Percentiles rank a stretch among this genome's conserved stretches.
Evolutionary conservation across 305 asterid genomes (phyloP).

Genomic region (Rubia balearica): DNA sequence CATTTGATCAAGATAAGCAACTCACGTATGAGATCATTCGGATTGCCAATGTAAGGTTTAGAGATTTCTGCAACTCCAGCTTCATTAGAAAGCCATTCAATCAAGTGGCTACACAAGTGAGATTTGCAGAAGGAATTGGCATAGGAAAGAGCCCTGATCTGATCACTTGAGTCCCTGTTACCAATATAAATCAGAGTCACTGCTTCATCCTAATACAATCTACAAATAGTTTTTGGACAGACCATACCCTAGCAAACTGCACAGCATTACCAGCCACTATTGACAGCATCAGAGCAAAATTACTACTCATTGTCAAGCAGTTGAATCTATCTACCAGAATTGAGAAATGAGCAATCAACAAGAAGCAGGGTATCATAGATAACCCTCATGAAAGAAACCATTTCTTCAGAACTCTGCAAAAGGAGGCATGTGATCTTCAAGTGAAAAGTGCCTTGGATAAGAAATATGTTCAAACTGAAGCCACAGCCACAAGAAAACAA

Average conservation of each 20-base stretch:
- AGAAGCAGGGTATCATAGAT: slow-evolving; percentile 57
- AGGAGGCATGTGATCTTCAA: slow-evolving; percentile 8
- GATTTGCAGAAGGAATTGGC: slow-evolving; percentile 49
- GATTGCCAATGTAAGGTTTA: slow-evolving; percentile 32
- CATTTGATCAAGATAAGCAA: slow-evolving; percentile 13
- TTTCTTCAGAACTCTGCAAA: slow-evolving; percentile 50
- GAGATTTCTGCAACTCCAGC: slow-evolving; percentile 28
- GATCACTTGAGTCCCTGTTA: slow-evolving; percentile 47
- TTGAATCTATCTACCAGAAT: slow-evolving; percentile 44
- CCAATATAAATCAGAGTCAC: slow-evolving; percentile 24
- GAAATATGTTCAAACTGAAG: background rate
- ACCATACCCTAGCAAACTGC: slow-evolving; percentile 53
- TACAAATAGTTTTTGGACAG: slow-evolving; percentile 9
- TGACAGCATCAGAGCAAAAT: slow-evolving; percentile 56
- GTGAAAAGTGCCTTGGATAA: no score
- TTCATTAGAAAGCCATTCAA: slow-evolving; percentile 40
- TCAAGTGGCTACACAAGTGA: slow-evolving; percentile 43
- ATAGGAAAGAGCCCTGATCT: slow-evolving; percentile 41
- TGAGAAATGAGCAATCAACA: slow-evolving; percentile 43
- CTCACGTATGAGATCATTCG: slow-evolving; percentile 63
- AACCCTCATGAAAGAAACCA: slow-evolving; percentile 34
- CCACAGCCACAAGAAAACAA: background rate
- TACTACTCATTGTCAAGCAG: slow-evolving; percentile 32
- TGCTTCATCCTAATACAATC: slow-evolving; percentile 16
- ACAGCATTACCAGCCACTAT: slow-evolving; percentile 55